A percentile compares a stretch with the other conserved stretches of the same genome.
Evolutionary conservation across 768 basidiomycete genomes (phyloP).

Genomic region (Tephrocybe sp.): DNA sequence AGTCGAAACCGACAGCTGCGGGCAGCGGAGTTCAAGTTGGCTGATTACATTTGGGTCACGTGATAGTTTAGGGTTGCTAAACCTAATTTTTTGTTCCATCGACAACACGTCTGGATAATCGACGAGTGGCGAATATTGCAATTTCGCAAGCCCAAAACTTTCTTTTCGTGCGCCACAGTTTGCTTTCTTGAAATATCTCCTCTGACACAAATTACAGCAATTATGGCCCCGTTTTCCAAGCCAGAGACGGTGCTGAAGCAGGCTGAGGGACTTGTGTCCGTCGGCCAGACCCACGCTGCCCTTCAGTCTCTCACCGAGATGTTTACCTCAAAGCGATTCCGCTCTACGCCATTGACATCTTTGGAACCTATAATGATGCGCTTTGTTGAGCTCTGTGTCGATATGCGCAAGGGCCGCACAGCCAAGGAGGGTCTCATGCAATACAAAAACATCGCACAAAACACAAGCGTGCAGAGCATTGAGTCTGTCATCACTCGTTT

Average conservation of each 20-base stretch:
- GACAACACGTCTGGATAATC: constrained; percentile 2
- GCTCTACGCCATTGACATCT: constrained; percentile 81
- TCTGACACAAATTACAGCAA: constrained; percentile 15
- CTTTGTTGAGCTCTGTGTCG: constrained; percentile 95
- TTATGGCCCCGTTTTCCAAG: constrained; percentile 87
- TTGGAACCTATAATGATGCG: constrained; percentile 96
- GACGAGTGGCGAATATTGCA: constrained; percentile 10
- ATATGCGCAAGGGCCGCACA: constrained; percentile 88
- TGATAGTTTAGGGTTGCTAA: constrained; percentile 15
- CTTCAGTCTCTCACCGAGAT: constrained; percentile 89
- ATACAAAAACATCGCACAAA: constrained; percentile 97
- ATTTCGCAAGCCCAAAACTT: constrained; percentile 4
- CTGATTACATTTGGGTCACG: too few species aligned
- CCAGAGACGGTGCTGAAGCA: constrained; percentile 90
- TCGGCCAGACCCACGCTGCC: constrained; percentile 87
- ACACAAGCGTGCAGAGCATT: constrained; percentile 85
- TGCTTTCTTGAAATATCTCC: neutral
- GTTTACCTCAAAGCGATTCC: constrained; percentile 91
- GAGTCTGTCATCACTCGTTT: constrained; percentile 89
- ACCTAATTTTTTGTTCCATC: constrained; percentile 18
- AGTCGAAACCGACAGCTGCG: too few species aligned
- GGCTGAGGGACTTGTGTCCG: constrained; percentile 91
- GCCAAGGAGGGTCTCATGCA: constrained; percentile 96
- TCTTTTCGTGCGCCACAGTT: constrained; percentile 3
- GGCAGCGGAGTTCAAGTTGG: too few species aligned